Conservation (phyloP, 768 basidiomycete species). For the Suillus variegatus region DNA sequence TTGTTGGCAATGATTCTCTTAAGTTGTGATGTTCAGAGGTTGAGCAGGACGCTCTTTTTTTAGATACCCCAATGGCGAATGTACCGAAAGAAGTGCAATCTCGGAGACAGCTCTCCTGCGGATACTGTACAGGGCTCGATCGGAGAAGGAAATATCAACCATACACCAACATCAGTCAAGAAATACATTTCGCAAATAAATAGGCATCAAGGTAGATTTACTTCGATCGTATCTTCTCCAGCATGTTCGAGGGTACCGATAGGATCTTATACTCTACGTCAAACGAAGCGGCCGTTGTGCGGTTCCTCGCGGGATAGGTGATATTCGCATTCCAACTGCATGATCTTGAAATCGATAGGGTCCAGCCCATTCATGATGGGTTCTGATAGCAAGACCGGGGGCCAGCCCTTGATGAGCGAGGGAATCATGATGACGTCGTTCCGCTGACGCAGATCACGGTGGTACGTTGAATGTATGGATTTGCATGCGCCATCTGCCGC, state of each 20-base stretch:
- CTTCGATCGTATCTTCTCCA: neutral
- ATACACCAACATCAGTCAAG: neutral
- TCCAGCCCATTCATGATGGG: neutral
- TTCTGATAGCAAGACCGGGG: neutral
- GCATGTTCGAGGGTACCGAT: neutral
- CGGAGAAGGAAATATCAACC: neutral
- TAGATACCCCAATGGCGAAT: neutral
- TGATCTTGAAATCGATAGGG: neutral
- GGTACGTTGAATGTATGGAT: neutral
- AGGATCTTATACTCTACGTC: neutral
- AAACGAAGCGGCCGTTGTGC: neutral
- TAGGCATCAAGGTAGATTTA: neutral
- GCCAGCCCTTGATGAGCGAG: slow-evolving; percentile 1
- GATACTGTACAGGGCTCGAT: neutral
- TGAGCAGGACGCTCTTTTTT: neutral
- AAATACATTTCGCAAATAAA: neutral
- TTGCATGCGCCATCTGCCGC: neutral
- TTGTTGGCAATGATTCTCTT: neutral
- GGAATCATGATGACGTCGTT: neutral
- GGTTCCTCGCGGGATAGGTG: neutral
- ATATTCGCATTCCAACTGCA: neutral
- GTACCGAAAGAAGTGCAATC: neutral
- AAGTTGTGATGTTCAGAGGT: neutral
- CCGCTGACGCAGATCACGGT: neutral
- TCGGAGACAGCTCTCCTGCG: neutral